Conservation (phyloP, 2,329 filamentous ascomycete genomes). For the Furcasterigmium sp. region DNA sequence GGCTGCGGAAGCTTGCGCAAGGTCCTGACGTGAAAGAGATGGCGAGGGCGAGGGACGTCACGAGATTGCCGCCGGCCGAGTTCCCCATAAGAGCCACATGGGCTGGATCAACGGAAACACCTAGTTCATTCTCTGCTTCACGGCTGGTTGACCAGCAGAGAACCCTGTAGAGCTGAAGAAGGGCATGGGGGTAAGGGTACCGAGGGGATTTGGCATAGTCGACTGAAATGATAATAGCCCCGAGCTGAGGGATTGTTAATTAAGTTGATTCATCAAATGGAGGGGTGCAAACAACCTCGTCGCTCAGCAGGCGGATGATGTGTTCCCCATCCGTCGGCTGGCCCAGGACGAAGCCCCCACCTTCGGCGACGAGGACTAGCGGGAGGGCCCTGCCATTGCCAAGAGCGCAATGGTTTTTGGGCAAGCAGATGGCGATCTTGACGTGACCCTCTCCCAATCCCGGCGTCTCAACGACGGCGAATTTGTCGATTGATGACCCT, state of each 20-base stretch:
- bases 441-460: neutral
- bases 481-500: neutral
- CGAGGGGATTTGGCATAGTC: neutral
- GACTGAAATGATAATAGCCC: neutral
- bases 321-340: neutral
- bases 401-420: too few species aligned
- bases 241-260: neutral
- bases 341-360: neutral
- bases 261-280: neutral
- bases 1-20: neutral
- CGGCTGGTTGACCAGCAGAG: neutral
- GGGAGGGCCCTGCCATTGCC: too few species aligned
- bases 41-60: neutral
- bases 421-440: neutral
- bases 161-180: neutral
- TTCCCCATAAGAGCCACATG: neutral
- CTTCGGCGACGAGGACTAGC: neutral
- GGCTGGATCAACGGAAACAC: neutral
- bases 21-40: neutral
- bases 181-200: neutral
- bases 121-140: too few species aligned
- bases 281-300: neutral
- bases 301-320: neutral
- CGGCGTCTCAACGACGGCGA: neutral
- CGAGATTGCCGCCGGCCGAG: neutral